Evolutionary conservation across 2,329 filamentous ascomycete genomes (phyloP).

Genomic region (Emmonsia crescens): DNA sequence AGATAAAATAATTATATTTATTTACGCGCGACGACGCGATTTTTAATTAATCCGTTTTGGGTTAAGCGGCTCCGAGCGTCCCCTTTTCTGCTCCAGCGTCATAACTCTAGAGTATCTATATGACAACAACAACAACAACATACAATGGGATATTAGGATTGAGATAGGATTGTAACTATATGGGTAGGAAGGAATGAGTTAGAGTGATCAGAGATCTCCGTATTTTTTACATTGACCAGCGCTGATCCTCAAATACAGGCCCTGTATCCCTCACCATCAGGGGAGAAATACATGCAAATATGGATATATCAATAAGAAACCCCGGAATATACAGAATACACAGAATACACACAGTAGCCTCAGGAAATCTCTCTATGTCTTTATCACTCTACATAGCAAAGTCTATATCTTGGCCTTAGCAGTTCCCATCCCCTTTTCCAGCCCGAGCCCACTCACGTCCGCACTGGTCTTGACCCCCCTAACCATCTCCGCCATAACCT

Average conservation of each 20-base stretch:
- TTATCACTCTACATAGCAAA: not conserved
- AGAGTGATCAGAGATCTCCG: not conserved
- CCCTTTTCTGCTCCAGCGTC: too few species aligned
- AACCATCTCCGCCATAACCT: conserved; percentile 60
- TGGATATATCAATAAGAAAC: not conserved
- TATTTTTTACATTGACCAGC: not conserved
- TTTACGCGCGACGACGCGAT: not conserved
- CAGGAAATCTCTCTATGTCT: not conserved
- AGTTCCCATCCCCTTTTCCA: conserved; percentile 14
- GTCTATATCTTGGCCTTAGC: not conserved
- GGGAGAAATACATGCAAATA: not conserved
- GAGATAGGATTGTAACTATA: not conserved
- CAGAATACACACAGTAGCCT: not conserved
- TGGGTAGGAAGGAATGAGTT: not conserved
- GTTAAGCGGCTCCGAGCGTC: not conserved
- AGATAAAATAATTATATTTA: not conserved
- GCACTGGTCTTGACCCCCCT: conserved; percentile 47
- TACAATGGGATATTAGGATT: not conserved
- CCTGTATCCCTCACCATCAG: not conserved
- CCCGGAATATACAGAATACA: not conserved
- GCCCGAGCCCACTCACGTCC: conserved; percentile 45
- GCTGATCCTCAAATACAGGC: not conserved
- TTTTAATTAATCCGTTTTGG: conserved; percentile 1
- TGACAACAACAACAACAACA: too few species aligned
- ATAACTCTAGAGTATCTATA: too few species aligned